These are phyloP conservation scores for Vitis hybrid DNA, from an alignment of 177 flowering plant genomes.

Conservation along the genomic window DNA sequence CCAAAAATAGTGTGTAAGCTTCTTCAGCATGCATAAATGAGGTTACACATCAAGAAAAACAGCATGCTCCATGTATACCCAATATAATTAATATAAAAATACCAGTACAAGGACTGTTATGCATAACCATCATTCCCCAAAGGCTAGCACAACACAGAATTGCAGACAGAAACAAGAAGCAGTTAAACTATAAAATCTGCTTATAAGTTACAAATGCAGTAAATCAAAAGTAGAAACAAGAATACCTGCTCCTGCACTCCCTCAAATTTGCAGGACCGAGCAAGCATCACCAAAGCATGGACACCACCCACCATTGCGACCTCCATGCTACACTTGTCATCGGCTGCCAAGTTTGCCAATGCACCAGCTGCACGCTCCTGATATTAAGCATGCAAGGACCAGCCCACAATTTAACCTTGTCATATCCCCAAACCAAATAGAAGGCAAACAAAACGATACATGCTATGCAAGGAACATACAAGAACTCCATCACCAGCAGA, in stretches of 20 bases:
- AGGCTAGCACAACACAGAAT: too few relatives aligned
- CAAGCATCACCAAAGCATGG: conserved; percentile 95
- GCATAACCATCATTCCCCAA: too few relatives aligned
- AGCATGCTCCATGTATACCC: too few relatives aligned
- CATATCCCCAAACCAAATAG: conserved; percentile 3
- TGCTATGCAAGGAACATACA: conserved; percentile 38
- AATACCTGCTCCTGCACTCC: conserved; percentile 99
- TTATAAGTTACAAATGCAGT: too few relatives aligned
- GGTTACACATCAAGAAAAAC: too few relatives aligned
- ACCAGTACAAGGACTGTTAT: too few relatives aligned
- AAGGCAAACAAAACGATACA: neutral
- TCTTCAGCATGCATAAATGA: too few relatives aligned
- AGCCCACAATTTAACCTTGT: conserved; percentile 6
- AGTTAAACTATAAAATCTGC: too few relatives aligned
- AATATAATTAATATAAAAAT: too few relatives aligned
- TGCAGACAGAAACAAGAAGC: too few relatives aligned
- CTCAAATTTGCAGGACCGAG: conserved; percentile 84
- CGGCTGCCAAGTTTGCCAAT: conserved; percentile 97
- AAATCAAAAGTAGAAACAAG: too few relatives aligned
- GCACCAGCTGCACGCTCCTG: conserved; percentile 99
- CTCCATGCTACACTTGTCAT: conserved; percentile 96
- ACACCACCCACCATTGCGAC: conserved; percentile 94
- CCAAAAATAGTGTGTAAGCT: too few relatives aligned
- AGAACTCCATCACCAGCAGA: conserved; percentile 93
- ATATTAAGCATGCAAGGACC: conserved; percentile 12